Base-by-base conservation (phyloP, 768 basidiomycete species). In the Leccinum barrowsii region DNA sequence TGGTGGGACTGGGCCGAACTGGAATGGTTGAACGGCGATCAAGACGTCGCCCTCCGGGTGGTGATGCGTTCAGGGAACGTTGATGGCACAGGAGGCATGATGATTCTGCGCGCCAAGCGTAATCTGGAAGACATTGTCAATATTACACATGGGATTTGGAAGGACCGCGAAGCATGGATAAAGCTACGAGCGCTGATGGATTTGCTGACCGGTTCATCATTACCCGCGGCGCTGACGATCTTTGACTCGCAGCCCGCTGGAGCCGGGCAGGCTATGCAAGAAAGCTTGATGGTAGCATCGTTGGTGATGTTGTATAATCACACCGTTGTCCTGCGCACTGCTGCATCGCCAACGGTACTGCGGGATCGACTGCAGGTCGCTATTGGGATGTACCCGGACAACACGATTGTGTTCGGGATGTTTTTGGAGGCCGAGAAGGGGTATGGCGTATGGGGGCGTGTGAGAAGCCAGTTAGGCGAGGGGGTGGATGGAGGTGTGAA, bases 1-100 rank as follows among this genome's bases (percentile, higher is more conserved):
- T 93, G 88, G 88, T 91, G 85, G 85, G 83, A 86, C 63, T 93
- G 90, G 89, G 87, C 86, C 1, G 86, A 93, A 64, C 81, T 90
- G 80, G 90, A 92, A 70, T 94, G 91, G 91, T 68, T 90, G 11
- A 69, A 75, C 13, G 80, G 83, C 1, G 64, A 78, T 32, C 67
- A 75, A 19, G 79, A 82, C 32, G 76, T 79, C 34, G 80, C 86
- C 13, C 68, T 84, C 37, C 73, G 78, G 35, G 77, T 88, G 32
- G 76, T 86, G 46, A 69, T 86, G 48, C 80, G 77, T 21, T 79
- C 85, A 10, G 82, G 78, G 12, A 81, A 78, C 4, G 73, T 85
- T 34, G 77, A 83, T 52, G 82, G 82, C 12, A 68, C 76, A 1
- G 77, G 77, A 12, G 81, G 85, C 3, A 74, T 87, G 58, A 77